Percentiles rank a stretch among this genome's conserved stretches.
These are phyloP conservation scores for Bretschneidera sinensis DNA, from an alignment of 345 rosid genomes.

Conservation along the genomic window DNA sequence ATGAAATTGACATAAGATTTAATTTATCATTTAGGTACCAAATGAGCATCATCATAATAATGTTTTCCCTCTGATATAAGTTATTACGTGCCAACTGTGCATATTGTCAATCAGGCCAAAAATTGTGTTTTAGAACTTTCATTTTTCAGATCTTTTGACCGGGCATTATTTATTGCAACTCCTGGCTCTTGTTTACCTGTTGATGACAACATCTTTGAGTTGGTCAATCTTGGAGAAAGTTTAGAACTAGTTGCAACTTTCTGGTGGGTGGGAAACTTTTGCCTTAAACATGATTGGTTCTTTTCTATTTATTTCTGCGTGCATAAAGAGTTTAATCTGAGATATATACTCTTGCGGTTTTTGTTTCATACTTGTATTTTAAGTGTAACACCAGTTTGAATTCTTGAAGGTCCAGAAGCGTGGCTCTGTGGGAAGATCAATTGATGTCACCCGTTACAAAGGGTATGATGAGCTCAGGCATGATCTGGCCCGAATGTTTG, in stretches of 20 bases:
- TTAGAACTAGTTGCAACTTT: neutral
- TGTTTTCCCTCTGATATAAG: no score
- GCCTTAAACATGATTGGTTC: neutral
- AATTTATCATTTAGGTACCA: no score
- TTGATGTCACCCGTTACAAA: constrained; percentile 80
- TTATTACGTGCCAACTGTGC: no score
- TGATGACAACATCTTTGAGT: no score
- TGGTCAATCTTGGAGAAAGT: neutral
- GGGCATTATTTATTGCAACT: neutral
- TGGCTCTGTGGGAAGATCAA: constrained; percentile 94
- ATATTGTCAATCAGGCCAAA: no score
- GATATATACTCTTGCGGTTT: neutral
- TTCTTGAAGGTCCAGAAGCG: constrained; percentile 88
- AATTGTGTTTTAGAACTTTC: no score
- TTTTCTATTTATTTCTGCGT: neutral
- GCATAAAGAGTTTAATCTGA: neutral
- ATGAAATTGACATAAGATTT: no score
- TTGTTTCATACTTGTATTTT: neutral
- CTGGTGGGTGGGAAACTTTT: neutral
- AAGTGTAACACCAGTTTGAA: constrained; percentile 4
- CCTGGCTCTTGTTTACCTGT: neutral
- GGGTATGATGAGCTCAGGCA: constrained; percentile 79
- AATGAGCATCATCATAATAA: no score
- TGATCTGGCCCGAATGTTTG: constrained; percentile 93
- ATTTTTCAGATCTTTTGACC: no score